Conservation (phyloP, 208 protist genomes). For the Trypanosoma avium region DNA sequence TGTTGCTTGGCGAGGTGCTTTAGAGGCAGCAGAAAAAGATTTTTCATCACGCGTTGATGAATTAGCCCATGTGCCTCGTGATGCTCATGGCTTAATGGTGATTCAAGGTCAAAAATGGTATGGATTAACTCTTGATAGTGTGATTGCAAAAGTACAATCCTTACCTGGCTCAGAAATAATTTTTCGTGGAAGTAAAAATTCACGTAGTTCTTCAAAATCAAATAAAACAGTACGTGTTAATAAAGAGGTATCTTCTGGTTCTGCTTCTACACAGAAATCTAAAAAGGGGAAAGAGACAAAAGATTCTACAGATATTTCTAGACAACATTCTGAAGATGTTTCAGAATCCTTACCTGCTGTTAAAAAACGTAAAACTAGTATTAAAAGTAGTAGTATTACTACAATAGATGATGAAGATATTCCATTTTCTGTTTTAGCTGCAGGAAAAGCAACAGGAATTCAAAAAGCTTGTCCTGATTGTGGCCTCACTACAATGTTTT, state of each 20-base stretch:
- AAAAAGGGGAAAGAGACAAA: neutral
- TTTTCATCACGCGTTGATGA: conserved; percentile 35
- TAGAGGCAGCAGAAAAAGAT: conserved; percentile 46
- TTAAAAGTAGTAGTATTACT: neutral
- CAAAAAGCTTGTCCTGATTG: conserved; percentile 46
- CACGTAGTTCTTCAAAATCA: neutral
- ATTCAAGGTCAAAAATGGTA: conserved; percentile 34
- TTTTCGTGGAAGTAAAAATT: conserved; percentile 3
- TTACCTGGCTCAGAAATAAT: conserved; percentile 35
- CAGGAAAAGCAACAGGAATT: neutral
- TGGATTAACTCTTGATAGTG: conserved; percentile 37
- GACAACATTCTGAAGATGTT: neutral
- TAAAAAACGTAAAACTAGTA: neutral
- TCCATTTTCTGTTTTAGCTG: conserved; percentile 2
- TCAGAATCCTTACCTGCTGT: neutral
- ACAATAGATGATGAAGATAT: conserved; percentile 21
- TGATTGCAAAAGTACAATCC: conserved; percentile 30
- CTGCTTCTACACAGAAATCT: conserved; percentile 2
- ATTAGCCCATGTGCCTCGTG: conserved; percentile 8
- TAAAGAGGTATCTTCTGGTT: neutral
- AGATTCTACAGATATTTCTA: neutral
- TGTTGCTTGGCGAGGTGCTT: conserved; percentile 50
- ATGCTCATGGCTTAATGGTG: conserved; percentile 9
- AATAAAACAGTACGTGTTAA: neutral
- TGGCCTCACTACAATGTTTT: conserved; percentile 60